Conservation (phyloP, 2,329 filamentous ascomycete species). For the Metarhizium guizhouense region DNA sequence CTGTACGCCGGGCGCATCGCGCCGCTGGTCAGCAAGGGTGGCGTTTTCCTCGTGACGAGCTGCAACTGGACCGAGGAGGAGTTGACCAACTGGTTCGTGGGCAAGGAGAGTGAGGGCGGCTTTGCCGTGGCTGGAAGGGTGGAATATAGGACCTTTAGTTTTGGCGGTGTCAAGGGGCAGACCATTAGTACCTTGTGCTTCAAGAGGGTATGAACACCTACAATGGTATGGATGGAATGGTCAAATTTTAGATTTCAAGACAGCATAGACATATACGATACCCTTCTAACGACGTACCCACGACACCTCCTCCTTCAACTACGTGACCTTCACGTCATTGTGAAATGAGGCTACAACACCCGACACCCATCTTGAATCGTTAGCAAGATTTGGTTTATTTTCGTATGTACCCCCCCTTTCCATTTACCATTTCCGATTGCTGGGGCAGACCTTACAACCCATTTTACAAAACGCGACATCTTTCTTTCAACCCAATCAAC, state of each 20-base stretch:
- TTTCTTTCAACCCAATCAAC: background rate
- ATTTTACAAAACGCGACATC: background rate
- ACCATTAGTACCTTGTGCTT: conserved; percentile 86
- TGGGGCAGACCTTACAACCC: background rate
- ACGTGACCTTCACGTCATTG: background rate
- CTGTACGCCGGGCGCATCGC: conserved; percentile 63
- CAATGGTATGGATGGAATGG: background rate
- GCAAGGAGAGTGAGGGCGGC: conserved; percentile 12
- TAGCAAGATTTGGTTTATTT: background rate
- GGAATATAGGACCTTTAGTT: conserved; percentile 78
- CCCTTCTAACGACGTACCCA: background rate
- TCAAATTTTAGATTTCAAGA: background rate
- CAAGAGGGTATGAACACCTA: conserved; percentile 28
- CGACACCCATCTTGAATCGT: background rate
- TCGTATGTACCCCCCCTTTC: background rate
- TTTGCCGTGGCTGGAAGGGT: conserved; percentile 60
- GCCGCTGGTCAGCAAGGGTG: conserved; percentile 58
- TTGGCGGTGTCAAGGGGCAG: conserved; percentile 81
- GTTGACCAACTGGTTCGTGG: conserved; percentile 68
- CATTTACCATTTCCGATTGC: background rate
- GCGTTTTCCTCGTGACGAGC: conserved; percentile 78
- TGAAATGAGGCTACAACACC: background rate
- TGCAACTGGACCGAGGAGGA: conserved; percentile 98
- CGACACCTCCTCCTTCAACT: background rate
- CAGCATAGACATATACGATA: background rate